These are phyloP conservation scores for Triticum urartu DNA, from an alignment of 176 grass and related monocot species.

Conservation along the genomic window DNA sequence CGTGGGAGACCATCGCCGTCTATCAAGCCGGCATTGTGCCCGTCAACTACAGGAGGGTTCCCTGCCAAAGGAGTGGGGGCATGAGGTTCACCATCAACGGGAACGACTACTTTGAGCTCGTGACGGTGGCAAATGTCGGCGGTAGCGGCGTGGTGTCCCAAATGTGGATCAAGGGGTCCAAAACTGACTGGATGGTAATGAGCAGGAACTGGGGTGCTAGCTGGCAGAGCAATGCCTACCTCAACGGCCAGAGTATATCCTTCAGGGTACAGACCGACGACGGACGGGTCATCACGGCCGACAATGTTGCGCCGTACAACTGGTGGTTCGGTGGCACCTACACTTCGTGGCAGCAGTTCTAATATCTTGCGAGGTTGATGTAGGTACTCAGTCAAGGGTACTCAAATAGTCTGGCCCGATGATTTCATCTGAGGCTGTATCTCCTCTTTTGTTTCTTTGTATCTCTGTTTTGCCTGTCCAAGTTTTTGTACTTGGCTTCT, in stretches of 20 bases:
- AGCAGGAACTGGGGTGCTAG: conserved; percentile 70
- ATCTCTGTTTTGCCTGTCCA: too few species aligned
- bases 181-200: conserved; percentile 48
- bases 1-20: conserved; percentile 43
- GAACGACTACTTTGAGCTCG: too few species aligned
- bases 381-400: too few species aligned
- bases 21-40: conserved; percentile 31
- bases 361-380: too few species aligned
- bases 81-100: too few species aligned
- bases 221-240: conserved; percentile 59
- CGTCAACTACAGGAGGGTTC: conserved; percentile 30
- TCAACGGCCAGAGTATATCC: conserved; percentile 28
- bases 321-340: conserved; percentile 40
- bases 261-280: conserved; percentile 34
- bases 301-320: conserved; percentile 28
- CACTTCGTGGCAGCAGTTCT: neutral
- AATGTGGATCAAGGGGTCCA: conserved; percentile 38
- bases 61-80: neutral
- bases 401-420: too few species aligned
- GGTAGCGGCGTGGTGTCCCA: conserved; percentile 33
- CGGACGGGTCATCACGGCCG: neutral
- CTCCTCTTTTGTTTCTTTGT: too few species aligned
- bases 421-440: too few species aligned
- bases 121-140: conserved; percentile 4
- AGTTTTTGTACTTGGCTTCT: too few species aligned